Conservation (phyloP, 495 filamentous ascomycete genomes). For the Penicillium diatomitis region DNA sequence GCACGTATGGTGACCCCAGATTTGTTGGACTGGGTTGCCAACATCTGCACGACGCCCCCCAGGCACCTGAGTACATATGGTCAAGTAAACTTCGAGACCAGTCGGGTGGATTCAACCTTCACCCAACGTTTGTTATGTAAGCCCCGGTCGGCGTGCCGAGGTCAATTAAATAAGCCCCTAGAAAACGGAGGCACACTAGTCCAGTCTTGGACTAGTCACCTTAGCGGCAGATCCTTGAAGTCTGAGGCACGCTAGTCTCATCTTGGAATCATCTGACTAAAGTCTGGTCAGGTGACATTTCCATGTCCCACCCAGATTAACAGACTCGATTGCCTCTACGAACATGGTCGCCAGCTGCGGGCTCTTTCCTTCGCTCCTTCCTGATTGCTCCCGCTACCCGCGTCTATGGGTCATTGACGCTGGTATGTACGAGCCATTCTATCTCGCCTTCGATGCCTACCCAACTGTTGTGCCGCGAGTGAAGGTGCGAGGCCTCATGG, state of each 20-base stretch:
- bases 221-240: slow-evolving; percentile 11
- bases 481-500: slow-evolving; percentile 42
- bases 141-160: slow-evolving; percentile 9
- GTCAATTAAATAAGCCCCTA: background rate
- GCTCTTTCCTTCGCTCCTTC: slow-evolving; percentile 4
- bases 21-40: too few relatives aligned
- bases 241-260: slow-evolving; percentile 4
- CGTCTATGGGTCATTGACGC: slow-evolving; percentile 31
- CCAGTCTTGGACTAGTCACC: slow-evolving; percentile 2
- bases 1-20: too few relatives aligned
- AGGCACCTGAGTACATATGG: background rate
- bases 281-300: slow-evolving; percentile 8
- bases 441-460: slow-evolving; percentile 40
- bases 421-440: slow-evolving; percentile 44
- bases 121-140: slow-evolving; percentile 16
- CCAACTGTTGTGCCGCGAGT: slow-evolving; percentile 39
- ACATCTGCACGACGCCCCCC: background rate
- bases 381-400: slow-evolving; percentile 16
- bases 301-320: slow-evolving; percentile 4
- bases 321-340: slow-evolving; percentile 2
- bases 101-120: slow-evolving; percentile 4
- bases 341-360: background rate
- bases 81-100: too few relatives aligned
- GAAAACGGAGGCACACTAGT: background rate
- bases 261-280: slow-evolving; percentile 10